A percentile compares a stretch with the other conserved stretches of the same genome.
phyloP scores from a whole-genome alignment of 2,329 filamentous ascomycete genomes.

The Fusarium nurragi region DNA sequence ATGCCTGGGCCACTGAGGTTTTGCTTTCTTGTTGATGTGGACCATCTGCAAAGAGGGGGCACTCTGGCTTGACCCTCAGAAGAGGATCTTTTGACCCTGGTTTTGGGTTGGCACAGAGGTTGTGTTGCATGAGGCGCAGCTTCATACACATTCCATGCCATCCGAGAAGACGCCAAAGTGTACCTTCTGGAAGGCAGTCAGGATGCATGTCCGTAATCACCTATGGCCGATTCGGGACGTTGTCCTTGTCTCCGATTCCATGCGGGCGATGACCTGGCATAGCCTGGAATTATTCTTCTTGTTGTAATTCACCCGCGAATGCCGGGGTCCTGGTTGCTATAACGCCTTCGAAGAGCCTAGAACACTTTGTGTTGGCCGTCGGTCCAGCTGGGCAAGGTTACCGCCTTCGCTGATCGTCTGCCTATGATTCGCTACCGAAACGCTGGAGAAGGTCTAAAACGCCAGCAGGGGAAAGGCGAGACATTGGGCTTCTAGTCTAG shows the following conservation, averaged over 20 bases:
- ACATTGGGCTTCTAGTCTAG: constrained; percentile 24
- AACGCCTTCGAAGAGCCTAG: constrained; percentile 10
- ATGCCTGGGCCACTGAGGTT: background rate
- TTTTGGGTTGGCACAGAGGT: constrained; percentile 28
- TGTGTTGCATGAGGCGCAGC: constrained; percentile 41
- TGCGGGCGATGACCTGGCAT: background rate
- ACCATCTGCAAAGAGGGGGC: constrained; percentile 3
- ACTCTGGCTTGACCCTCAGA: background rate
- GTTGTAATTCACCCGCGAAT: background rate
- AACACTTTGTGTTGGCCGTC: constrained; percentile 5
- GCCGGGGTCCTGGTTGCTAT: background rate
- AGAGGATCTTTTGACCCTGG: constrained; percentile 3
- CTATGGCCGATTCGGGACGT: background rate
- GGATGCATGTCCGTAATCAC: background rate
- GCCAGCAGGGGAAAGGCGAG: constrained; percentile 35
- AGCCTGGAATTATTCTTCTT: background rate
- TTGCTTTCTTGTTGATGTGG: constrained; percentile 6
- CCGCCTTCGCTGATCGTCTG: constrained; percentile 28
- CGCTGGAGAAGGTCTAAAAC: constrained; percentile 40
- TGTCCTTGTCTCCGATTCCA: background rate
- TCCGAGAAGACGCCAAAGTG: constrained; percentile 11
- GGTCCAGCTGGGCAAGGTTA: constrained; percentile 47
- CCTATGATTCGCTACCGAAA: constrained; percentile 49
- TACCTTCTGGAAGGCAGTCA: constrained; percentile 37
- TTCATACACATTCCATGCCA: constrained; percentile 18